Conservation (phyloP, 2,329 filamentous ascomycete species). For the Ophiostoma sp. region DNA sequence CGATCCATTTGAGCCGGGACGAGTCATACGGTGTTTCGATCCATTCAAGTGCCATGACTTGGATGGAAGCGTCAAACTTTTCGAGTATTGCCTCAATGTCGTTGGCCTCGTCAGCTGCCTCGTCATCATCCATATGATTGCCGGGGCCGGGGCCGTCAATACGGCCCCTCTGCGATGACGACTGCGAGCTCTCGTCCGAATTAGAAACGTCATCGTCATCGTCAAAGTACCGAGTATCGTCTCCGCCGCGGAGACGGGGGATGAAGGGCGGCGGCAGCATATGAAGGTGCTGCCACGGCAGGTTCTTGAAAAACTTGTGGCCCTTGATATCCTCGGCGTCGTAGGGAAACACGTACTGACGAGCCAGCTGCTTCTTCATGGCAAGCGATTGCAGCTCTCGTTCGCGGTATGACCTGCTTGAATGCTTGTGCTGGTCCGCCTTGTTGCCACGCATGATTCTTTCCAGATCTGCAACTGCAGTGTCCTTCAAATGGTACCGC, state of each 20-base stretch:
- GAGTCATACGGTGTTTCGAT: conserved; percentile 47
- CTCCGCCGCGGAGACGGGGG: conserved; percentile 61
- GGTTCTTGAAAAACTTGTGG: conserved; percentile 77
- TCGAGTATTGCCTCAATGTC: conserved; percentile 12
- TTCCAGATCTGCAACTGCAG: conserved; percentile 26
- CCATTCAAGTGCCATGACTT: conserved; percentile 42
- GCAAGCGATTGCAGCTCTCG: not conserved
- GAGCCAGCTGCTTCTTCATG: conserved; percentile 26
- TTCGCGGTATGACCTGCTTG: conserved; percentile 31
- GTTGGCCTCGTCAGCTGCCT: not conserved
- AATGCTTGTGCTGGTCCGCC: not conserved
- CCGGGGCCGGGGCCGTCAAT: not conserved
- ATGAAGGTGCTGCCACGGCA: conserved; percentile 74
- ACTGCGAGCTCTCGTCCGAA: conserved; percentile 27
- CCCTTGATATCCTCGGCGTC: conserved; percentile 86
- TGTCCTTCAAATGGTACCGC: conserved; percentile 66
- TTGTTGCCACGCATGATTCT: not conserved
- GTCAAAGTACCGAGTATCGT: conserved; percentile 87
- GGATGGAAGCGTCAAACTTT: conserved; percentile 30
- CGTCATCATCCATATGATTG: not conserved
- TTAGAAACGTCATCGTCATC: conserved; percentile 68
- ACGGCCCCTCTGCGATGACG: not conserved
- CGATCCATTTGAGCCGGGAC: conserved; percentile 44
- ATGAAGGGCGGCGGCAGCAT: conserved; percentile 69
- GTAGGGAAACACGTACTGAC: conserved; percentile 69